Percentiles rank a stretch among this genome's conserved stretches.
Conservation (phyloP, 257 asterid genomes). For the Solanum arcanum region DNA sequence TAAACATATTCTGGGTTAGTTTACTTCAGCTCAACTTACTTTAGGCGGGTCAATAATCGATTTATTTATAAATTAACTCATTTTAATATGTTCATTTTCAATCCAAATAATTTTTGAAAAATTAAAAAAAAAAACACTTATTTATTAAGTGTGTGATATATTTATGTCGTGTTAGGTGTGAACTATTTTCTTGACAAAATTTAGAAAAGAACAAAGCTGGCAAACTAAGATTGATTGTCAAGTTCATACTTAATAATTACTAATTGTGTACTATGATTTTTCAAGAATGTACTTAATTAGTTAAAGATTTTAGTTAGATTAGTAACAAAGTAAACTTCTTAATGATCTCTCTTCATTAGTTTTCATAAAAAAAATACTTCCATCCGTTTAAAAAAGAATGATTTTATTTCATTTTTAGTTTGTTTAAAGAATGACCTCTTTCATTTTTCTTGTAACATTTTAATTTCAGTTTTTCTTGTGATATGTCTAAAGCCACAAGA, state of each 20-base stretch:
- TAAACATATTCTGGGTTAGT: not conserved
- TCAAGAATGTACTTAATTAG: not conserved
- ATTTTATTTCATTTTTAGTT: fast-evolving
- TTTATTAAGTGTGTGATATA: not conserved
- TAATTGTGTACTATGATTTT: not conserved
- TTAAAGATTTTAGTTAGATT: not conserved
- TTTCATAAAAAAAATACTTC: not conserved
- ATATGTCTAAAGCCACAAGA: too few species aligned
- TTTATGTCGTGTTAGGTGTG: not conserved
- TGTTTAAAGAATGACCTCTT: too few species aligned
- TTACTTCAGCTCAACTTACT: not conserved
- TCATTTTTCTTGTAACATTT: too few species aligned
- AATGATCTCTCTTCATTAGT: not conserved
- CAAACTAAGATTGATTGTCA: not conserved
- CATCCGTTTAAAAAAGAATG: too few species aligned
- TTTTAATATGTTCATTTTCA: not conserved
- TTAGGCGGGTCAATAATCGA: not conserved
- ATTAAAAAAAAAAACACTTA: not conserved
- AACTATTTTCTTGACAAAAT: not conserved
- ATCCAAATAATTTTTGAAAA: fast-evolving
- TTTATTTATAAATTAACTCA: not conserved
- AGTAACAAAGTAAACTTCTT: not conserved
- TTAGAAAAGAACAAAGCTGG: not conserved
- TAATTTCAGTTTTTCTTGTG: too few species aligned
- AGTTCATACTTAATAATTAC: not conserved